phyloP scores from a whole-genome alignment of 352 stramenopile species.

The Phytophthora crassamura region DNA sequence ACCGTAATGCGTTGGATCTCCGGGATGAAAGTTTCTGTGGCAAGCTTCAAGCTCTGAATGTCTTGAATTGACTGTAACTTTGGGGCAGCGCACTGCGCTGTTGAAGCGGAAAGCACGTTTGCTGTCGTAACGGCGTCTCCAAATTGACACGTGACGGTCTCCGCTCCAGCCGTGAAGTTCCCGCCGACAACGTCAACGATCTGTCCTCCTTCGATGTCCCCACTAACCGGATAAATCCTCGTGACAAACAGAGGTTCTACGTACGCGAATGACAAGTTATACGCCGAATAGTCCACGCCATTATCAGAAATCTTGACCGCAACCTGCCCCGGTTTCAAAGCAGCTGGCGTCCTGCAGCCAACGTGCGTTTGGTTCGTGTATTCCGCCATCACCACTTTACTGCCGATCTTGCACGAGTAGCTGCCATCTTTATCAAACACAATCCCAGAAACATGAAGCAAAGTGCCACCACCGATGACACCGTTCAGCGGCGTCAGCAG shows the following conservation, averaged over 20 bases:
- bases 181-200: conserved; percentile 65
- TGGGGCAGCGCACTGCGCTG: conserved; percentile 73
- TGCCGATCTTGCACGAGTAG: conserved; percentile 68
- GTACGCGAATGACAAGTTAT: conserved; percentile 67
- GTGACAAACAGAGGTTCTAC: conserved; percentile 55
- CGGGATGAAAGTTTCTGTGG: conserved; percentile 49
- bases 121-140: conserved; percentile 79
- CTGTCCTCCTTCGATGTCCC: conserved; percentile 67
- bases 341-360: conserved; percentile 57
- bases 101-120: conserved; percentile 60
- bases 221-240: conserved; percentile 63
- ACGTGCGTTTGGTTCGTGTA: conserved; percentile 64
- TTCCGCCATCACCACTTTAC: conserved; percentile 48
- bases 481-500: conserved; percentile 51
- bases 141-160: conserved; percentile 86
- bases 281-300: conserved; percentile 53
- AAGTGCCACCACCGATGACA: conserved; percentile 54
- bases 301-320: conserved; percentile 64
- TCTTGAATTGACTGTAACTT: conserved; percentile 75
- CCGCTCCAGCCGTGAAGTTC: conserved; percentile 52
- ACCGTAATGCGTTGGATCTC: conserved; percentile 66
- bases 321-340: conserved; percentile 36
- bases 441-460: conserved; percentile 52
- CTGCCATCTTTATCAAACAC: conserved; percentile 31
- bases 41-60: conserved; percentile 79